Evolutionary conservation across 78 protist species (phyloP).

Genomic region (Planoprotostelium fungivorum): DNA sequence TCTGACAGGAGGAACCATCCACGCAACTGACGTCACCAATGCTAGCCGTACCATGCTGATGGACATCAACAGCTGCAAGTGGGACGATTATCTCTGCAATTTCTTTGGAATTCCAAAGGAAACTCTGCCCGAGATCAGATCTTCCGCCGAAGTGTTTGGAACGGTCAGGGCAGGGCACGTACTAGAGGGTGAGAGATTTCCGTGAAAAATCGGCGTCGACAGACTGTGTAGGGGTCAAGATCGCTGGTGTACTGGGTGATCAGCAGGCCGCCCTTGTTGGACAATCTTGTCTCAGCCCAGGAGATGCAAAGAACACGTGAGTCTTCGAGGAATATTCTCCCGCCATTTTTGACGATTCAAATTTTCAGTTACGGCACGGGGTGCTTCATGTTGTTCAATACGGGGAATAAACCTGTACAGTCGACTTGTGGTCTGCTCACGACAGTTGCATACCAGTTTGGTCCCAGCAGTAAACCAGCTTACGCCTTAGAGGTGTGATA

Average conservation of each 20-base stretch:
- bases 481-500: slow-evolving; percentile 61
- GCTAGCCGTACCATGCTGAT: slow-evolving; percentile 96
- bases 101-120: slow-evolving; percentile 49
- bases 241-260: slow-evolving; percentile 86
- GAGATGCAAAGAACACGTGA: slow-evolving; percentile 87
- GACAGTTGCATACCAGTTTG: slow-evolving; percentile 89
- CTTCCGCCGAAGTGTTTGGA: slow-evolving; percentile 68
- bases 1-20: slow-evolving; percentile 78
- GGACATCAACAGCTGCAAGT: slow-evolving; percentile 78
- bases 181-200: slow-evolving; percentile 36
- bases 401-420: slow-evolving; percentile 71
- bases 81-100: slow-evolving; percentile 78
- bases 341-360: not conserved
- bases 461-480: slow-evolving; percentile 3
- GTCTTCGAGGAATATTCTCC: not conserved
- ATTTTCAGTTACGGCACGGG: slow-evolving; percentile 92
- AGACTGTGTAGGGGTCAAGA: not conserved
- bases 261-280: slow-evolving; percentile 98
- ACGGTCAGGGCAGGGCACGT: not conserved
- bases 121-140: slow-evolving; percentile 45
- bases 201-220: not conserved
- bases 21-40: slow-evolving; percentile 94
- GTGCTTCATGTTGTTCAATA: slow-evolving; percentile 90
- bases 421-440: slow-evolving; percentile 91
- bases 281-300: slow-evolving; percentile 80